Evolutionary conservation across 352 stramenopile species (phyloP).

Genomic region (Phytophthora pini): DNA sequence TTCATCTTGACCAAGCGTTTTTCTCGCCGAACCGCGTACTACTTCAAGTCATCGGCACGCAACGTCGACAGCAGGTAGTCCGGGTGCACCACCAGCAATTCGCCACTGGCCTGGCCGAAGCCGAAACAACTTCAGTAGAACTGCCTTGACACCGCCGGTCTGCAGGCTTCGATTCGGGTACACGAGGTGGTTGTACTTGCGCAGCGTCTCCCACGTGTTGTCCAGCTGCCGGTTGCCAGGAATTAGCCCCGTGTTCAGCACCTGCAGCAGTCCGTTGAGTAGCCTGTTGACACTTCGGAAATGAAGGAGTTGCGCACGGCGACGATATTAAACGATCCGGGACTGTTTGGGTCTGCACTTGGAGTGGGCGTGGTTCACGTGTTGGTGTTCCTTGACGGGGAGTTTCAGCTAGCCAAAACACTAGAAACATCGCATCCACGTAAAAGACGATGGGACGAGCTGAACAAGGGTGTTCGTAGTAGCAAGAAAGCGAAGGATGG

Average conservation of each 20-base stretch:
- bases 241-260: slow-evolving; percentile 78
- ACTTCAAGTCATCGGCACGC: neutral
- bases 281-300: slow-evolving; percentile 82
- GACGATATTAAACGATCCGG: slow-evolving; percentile 39
- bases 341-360: too few species aligned
- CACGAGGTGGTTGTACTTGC: slow-evolving; percentile 79
- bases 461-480: neutral
- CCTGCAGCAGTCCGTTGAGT: slow-evolving; percentile 84
- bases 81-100: slow-evolving; percentile 78
- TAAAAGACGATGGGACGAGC: neutral
- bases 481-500: neutral
- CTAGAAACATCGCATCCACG: neutral
- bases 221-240: slow-evolving; percentile 86
- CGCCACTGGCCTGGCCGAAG: slow-evolving; percentile 80
- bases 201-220: slow-evolving; percentile 74
- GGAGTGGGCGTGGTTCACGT: too few species aligned
- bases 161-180: slow-evolving; percentile 86
- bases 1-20: slow-evolving; percentile 80
- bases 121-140: slow-evolving; percentile 85
- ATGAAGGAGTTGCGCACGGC: slow-evolving; percentile 15
- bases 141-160: slow-evolving; percentile 80
- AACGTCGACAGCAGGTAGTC: slow-evolving; percentile 31
- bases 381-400: too few species aligned
- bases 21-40: slow-evolving; percentile 49
- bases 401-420: too few species aligned